Conservation (phyloP, 768 basidiomycete species). For the Mycena venus region DNA sequence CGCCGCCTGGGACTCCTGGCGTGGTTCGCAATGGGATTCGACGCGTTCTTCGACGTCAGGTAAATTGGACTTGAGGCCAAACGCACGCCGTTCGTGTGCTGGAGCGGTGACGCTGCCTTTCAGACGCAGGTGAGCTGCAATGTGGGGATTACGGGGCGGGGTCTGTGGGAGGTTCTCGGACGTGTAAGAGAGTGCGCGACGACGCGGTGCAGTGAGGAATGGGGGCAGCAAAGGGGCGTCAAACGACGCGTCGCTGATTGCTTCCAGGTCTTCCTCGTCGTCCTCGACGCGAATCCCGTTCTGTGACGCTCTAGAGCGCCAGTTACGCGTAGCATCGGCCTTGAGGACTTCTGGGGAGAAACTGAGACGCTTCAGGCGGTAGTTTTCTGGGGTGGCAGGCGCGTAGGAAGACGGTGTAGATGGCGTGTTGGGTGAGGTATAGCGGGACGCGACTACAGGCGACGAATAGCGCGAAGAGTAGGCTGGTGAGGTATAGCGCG, state of each 20-base stretch:
- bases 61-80: constrained; percentile 34
- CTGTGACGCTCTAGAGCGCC: constrained; percentile 34
- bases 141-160: constrained; percentile 58
- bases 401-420: constrained; percentile 32
- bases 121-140: constrained; percentile 54
- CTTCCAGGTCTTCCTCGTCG: constrained; percentile 31
- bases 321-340: constrained; percentile 19
- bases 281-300: constrained; percentile 35
- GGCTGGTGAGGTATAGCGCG: constrained; percentile 28
- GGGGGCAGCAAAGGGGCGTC: constrained; percentile 29
- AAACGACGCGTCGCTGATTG: constrained; percentile 30
- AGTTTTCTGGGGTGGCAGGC: constrained; percentile 35
- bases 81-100: constrained; percentile 45
- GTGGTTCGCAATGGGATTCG: constrained; percentile 23
- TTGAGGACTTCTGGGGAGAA: constrained; percentile 32
- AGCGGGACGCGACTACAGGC: constrained; percentile 29
- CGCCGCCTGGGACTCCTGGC: background rate
- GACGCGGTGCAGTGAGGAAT: constrained; percentile 32
- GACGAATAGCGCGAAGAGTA: constrained; percentile 29
- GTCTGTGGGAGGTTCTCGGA: constrained; percentile 44
- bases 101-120: constrained; percentile 68
- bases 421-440: constrained; percentile 30
- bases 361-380: constrained; percentile 33
- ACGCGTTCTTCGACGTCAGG: constrained; percentile 33
- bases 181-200: constrained; percentile 33